Percentiles rank a stretch among this genome's conserved stretches.
phyloP scores from a whole-genome alignment of 345 rosid species.

The Erodium maritimum region DNA sequence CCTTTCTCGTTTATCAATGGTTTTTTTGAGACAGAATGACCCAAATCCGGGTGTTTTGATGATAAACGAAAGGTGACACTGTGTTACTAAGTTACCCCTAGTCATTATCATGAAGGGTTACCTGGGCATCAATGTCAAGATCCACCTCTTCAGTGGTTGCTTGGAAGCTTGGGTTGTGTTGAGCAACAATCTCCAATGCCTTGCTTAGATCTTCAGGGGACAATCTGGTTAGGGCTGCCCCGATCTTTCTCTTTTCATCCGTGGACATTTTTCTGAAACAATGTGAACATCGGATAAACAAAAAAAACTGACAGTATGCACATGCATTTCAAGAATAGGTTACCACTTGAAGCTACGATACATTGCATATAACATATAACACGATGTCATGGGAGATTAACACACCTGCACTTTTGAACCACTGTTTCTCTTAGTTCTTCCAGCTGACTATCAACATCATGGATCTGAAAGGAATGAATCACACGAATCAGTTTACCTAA shows the following conservation, averaged over 20 bases:
- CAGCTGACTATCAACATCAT: conserved; percentile 49
- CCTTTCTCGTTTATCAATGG: too few species aligned
- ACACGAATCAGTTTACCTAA: neutral
- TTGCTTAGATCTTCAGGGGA: conserved; percentile 58
- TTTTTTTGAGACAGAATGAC: too few species aligned
- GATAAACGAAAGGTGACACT: too few species aligned
- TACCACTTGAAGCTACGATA: too few species aligned
- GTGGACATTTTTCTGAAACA: conserved; percentile 47
- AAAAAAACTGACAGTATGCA: neutral
- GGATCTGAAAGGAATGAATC: conserved; percentile 34
- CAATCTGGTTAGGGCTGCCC: conserved; percentile 40
- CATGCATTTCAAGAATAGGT: neutral
- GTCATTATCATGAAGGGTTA: too few species aligned
- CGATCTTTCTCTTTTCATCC: conserved; percentile 62
- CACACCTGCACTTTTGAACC: conserved; percentile 67
- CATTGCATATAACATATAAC: neutral
- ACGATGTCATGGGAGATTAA: neutral
- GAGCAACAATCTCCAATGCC: conserved; percentile 67
- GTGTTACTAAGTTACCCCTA: too few species aligned
- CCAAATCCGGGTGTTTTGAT: too few species aligned
- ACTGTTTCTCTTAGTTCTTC: conserved; percentile 51
- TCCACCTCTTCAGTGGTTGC: conserved; percentile 51
- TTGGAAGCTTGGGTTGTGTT: conserved; percentile 46
- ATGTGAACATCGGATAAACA: neutral
- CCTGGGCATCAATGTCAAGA: conserved; percentile 75